Percentiles rank a stretch among this genome's conserved stretches.
These are phyloP conservation scores for Mortierella sp. DNA, from an alignment of 371 early-diverging fungal species.

Conservation along the genomic window DNA sequence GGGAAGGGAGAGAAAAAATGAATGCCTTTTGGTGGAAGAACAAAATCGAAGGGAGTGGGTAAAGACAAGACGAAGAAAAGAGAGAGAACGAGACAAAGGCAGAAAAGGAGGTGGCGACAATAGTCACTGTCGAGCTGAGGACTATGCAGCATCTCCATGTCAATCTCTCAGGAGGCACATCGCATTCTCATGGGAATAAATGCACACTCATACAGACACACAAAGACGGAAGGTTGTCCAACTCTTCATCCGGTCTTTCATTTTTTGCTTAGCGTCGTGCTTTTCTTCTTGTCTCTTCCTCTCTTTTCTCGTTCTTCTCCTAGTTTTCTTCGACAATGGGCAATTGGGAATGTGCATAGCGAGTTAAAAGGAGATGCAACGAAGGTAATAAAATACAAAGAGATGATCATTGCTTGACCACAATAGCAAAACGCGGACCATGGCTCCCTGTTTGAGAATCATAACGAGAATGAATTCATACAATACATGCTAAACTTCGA, in stretches of 20 bases:
- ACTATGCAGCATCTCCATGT: neutral
- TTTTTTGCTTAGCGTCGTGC: neutral
- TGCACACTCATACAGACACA: neutral
- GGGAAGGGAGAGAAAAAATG: neutral
- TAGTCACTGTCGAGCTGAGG: neutral
- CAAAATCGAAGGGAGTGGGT: neutral
- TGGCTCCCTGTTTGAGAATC: no score
- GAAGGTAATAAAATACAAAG: neutral
- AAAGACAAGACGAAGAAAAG: neutral
- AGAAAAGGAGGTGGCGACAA: conserved; percentile 1
- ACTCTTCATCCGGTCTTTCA: neutral
- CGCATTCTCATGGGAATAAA: neutral
- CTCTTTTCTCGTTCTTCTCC: neutral
- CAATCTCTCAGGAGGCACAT: neutral
- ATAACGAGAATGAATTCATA: no score
- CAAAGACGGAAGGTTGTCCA: neutral
- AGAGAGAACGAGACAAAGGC: neutral
- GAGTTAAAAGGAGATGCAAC: no score
- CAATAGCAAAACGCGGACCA: neutral
- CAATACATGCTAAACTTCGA: no score
- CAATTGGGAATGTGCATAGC: neutral
- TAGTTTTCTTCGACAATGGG: neutral
- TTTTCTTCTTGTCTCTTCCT: neutral
- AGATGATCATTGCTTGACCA: neutral
- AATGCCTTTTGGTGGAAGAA: neutral